Base-by-base conservation (phyloP, 768 basidiomycete genomes). In the Tulasnella sp. region DNA sequence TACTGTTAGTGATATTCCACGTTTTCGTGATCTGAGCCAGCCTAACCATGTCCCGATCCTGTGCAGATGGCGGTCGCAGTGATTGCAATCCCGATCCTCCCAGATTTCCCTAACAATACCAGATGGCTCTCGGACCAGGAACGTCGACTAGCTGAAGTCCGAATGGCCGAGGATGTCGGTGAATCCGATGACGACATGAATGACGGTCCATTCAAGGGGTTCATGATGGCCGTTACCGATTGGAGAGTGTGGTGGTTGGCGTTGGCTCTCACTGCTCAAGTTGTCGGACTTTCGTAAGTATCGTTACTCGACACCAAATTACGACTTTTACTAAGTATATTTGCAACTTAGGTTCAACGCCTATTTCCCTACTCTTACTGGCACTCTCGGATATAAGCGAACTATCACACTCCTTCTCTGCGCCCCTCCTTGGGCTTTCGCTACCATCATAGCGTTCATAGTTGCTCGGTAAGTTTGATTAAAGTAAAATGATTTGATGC, bases 201-300 rank as follows among this genome's bases (percentile, higher is more conserved):
- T 7, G 58, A 64, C 19, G 58, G 58, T 7, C 48, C 58, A 37
- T 63, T 55, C 46, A 61, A 65, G 20, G 83, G 82, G 7, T 60
- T 87, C 3, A 56, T 64, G 7, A 60, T 80, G 56, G 82, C 86
- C 9, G 35, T 85, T 50, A 69, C 69, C 16, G 88, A 91, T 60
- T 78, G 80, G 81, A 83, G 80, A 63, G 83, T 91, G 33, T 90
- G 86, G 81, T 61, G 62, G 57, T 70, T 92, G 37, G 71, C 81
- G 16, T 48, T 85, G 25, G 71, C 79, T 2, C 62, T 84, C 50
- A 75, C 75, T 12, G 72, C 71, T 57, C 66, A 73, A 42, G 72
- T 76, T 31, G 64, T 81, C 32, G 75, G 81, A 7, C 59, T 86
- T 24, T 79, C 77, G 37, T 42, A 20, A 9, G 44, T 46, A 13